Conservation (phyloP, 2,329 filamentous ascomycete genomes). For the Chaetomiaceae sp. region DNA sequence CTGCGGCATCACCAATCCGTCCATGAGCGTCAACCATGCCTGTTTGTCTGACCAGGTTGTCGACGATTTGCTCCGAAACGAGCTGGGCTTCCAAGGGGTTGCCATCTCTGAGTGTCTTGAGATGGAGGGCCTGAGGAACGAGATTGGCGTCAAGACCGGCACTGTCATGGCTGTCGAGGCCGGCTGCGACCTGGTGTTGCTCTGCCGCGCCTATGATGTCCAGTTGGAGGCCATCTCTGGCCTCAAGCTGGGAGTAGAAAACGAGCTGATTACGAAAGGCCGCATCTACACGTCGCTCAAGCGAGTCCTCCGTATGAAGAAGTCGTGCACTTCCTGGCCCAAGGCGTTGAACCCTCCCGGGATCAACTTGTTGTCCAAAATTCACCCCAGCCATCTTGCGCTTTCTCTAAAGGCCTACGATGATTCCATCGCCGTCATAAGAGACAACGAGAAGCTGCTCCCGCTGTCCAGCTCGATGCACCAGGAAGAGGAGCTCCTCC, state of each 20-base stretch:
- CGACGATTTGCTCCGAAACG: conserved; percentile 79
- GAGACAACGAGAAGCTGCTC: conserved; percentile 80
- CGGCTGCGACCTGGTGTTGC: conserved; percentile 84
- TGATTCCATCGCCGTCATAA: conserved; percentile 85
- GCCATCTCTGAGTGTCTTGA: conserved; percentile 93
- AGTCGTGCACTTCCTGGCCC: conserved; percentile 82
- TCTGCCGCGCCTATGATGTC: conserved; percentile 82
- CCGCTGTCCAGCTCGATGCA: conserved; percentile 79
- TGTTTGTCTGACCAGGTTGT: conserved; percentile 92
- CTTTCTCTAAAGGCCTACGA: conserved; percentile 86
- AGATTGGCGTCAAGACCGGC: conserved; percentile 93
- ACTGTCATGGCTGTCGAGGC: conserved; percentile 97
- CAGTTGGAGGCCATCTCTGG: conserved; percentile 91
- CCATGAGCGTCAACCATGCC: conserved; percentile 92
- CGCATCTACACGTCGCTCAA: conserved; percentile 76
- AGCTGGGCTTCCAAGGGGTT: conserved; percentile 85
- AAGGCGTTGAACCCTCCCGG: conserved; percentile 86
- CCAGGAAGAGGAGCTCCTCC: conserved; percentile 79
- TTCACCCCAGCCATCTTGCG: conserved; percentile 76
- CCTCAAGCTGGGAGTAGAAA: conserved; percentile 82
- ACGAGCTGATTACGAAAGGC: conserved; percentile 77
- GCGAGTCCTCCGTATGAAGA: conserved; percentile 76
- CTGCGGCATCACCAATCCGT: conserved; percentile 84
- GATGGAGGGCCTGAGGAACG: conserved; percentile 93
- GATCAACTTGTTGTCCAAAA: conserved; percentile 67